A percentile compares a stretch with the other conserved stretches of the same genome.
Conservation (phyloP, 78 protist genomes). For the Isochrysis galbana region DNA sequence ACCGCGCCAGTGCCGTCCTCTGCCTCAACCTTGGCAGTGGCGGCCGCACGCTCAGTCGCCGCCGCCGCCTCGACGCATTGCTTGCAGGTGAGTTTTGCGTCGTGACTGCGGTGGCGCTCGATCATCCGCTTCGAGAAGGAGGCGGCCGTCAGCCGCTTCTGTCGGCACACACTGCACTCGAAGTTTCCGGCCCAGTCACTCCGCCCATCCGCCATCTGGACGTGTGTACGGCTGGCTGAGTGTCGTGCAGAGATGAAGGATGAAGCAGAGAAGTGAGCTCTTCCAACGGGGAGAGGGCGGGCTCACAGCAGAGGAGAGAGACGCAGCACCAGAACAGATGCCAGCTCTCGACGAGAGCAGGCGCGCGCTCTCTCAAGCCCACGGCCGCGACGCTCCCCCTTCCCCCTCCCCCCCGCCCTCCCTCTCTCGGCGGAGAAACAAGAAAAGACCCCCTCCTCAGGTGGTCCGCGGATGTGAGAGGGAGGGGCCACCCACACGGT, state of each 20-base stretch:
- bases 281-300: too few species aligned
- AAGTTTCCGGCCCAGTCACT: not conserved
- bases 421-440: too few species aligned
- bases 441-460: too few species aligned
- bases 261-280: too few species aligned
- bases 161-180: not conserved
- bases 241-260: not conserved
- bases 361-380: too few species aligned
- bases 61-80: slow-evolving; percentile 3
- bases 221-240: not conserved
- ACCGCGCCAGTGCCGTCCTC: not conserved
- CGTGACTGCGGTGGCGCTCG: not conserved
- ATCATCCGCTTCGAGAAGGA: not conserved
- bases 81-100: not conserved
- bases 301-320: too few species aligned
- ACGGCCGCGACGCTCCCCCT: too few species aligned
- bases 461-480: too few species aligned
- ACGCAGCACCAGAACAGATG: too few species aligned
- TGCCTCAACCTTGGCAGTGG: not conserved
- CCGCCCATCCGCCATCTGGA: not conserved
- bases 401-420: too few species aligned
- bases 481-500: too few species aligned
- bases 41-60: not conserved
- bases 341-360: too few species aligned
- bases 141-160: not conserved